Percentiles rank a stretch among this genome's conserved stretches.
These are phyloP conservation scores for Ostreobium quekettii DNA, from an alignment of 139 green algal species.

Conservation along the genomic window DNA sequence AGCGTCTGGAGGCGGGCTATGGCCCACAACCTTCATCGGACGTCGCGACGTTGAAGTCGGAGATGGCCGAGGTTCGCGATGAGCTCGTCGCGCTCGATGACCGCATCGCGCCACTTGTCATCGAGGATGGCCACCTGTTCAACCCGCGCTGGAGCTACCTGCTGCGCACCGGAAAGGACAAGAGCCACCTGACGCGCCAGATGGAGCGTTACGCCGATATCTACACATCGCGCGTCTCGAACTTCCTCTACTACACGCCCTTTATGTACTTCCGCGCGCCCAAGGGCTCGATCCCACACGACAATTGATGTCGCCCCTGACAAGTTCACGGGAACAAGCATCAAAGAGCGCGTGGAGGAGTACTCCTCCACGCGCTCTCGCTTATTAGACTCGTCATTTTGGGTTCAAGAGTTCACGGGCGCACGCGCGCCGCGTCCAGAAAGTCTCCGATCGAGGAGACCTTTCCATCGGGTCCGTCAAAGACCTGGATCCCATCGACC, in stretches of 20 bases:
- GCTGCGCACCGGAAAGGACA: slow-evolving; percentile 55
- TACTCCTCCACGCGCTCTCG: too few relatives aligned
- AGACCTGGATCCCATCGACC: too few relatives aligned
- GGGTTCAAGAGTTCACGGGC: too few relatives aligned
- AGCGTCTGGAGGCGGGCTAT: neutral
- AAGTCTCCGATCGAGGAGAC: too few relatives aligned
- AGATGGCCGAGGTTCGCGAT: slow-evolving; percentile 74
- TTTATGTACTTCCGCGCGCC: slow-evolving; percentile 79
- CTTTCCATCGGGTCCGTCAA: too few relatives aligned
- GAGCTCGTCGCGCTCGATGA: slow-evolving; percentile 79
- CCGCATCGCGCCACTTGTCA: slow-evolving; percentile 73
- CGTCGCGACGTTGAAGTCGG: slow-evolving; percentile 50
- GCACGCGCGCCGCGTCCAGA: too few relatives aligned
- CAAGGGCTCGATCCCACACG: too few relatives aligned
- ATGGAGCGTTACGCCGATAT: slow-evolving; percentile 89
- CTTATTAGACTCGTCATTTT: too few relatives aligned
- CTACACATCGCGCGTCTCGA: slow-evolving; percentile 79
- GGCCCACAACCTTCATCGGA: slow-evolving; percentile 28
- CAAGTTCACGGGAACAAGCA: too few relatives aligned
- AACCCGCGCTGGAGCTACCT: slow-evolving; percentile 35
- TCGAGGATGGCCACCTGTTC: slow-evolving; percentile 75
- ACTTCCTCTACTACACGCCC: slow-evolving; percentile 89
- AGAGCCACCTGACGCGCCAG: slow-evolving; percentile 81
- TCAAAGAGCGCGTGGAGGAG: too few relatives aligned
- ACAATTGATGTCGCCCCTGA: too few relatives aligned